Percentiles rank a stretch among this genome's conserved stretches.
phyloP scores from a whole-genome alignment of 108 stramenopile genomes.

The Skeletonema potamos region DNA sequence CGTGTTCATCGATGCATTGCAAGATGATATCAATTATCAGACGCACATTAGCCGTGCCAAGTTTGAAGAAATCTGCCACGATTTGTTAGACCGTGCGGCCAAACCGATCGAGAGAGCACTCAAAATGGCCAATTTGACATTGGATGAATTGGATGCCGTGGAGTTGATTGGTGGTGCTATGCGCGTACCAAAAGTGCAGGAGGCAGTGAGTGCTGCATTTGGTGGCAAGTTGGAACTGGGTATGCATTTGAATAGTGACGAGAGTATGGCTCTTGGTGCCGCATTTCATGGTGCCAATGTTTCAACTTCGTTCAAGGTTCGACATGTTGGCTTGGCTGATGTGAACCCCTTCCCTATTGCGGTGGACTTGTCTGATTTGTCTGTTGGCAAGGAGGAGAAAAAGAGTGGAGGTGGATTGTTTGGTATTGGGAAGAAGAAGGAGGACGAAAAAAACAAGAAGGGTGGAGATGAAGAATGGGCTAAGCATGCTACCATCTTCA shows the following conservation, averaged over 20 bases:
- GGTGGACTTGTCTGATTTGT: slow-evolving; percentile 67
- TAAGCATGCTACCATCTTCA: slow-evolving; percentile 92
- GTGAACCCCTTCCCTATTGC: slow-evolving; percentile 84
- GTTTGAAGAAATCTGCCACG: slow-evolving; percentile 87
- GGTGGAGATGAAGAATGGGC: slow-evolving; percentile 59
- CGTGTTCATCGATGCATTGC: slow-evolving; percentile 91
- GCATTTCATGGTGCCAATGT: slow-evolving; percentile 98
- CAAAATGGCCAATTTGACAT: slow-evolving; percentile 70
- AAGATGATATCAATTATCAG: slow-evolving; percentile 88
- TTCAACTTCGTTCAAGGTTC: slow-evolving; percentile 95
- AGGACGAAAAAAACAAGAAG: slow-evolving; percentile 45
- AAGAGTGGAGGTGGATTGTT: slow-evolving; percentile 47
- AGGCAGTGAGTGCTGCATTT: slow-evolving; percentile 56
- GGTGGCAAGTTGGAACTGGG: slow-evolving; percentile 83
- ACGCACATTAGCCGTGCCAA: slow-evolving; percentile 82
- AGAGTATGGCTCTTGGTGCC: slow-evolving; percentile 97
- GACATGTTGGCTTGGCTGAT: slow-evolving; percentile 95
- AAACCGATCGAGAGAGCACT: slow-evolving; percentile 82
- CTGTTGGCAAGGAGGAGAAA: slow-evolving; percentile 27
- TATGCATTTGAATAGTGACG: slow-evolving; percentile 99
- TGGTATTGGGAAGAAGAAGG: slow-evolving; percentile 57
- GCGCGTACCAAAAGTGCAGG: slow-evolving; percentile 95
- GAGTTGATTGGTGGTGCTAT: slow-evolving; percentile 99
- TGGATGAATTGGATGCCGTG: slow-evolving; percentile 89
- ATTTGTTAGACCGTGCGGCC: slow-evolving; percentile 80